Evolutionary conservation across 2,329 filamentous ascomycete genomes (phyloP), one percentile per base, ranked within the genome.

Genomic region (Mollisiaceae sp.): DNA sequence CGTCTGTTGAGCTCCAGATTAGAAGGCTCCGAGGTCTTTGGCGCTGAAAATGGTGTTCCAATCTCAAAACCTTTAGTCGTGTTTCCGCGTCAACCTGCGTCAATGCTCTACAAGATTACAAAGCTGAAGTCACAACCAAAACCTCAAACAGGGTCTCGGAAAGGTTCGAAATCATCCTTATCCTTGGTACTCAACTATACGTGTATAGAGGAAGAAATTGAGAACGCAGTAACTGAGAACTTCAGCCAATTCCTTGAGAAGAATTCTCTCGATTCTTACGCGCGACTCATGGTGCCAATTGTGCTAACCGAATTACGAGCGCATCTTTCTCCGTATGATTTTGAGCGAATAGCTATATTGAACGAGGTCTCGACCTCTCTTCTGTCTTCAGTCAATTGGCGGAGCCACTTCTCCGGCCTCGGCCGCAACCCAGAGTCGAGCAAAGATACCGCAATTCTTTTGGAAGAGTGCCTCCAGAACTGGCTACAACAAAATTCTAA

Each of bases 21-120:
- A 0, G 78, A 90, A 14, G 86, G 85, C 5, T 94, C 92, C 0
- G 86, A 90, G 1, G 79, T 89, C 0, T 94, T 91, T 67, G 83
- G 86, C 15, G 86, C 91, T 0, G 80, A 86, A 20, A 89, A 87
- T 69, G 86, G 87, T 0, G 83, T 2, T 81, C 86, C 8, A 79
- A 77, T 71, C 20, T 60, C 58, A 14, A 83, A 78, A 61, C 81
- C 80, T 20, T 79, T 92, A 18, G 80, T 89, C 55, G 84, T 97
- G 3, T 97, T 94, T 72, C 87, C 90, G 0, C 90, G 90, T 69
- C 92, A 97, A 72, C 92, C 94, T 0, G 90, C 92, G 1, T 91
- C 90, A 15, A 78, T 97, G 11, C 80, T 94, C 0, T 97, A 96
- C 79, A 92, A 89, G 74, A 90, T 97, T 62, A 86, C 78, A 0